Base-by-base conservation (phyloP, 768 basidiomycete genomes). In the Suillus subluteus region DNA sequence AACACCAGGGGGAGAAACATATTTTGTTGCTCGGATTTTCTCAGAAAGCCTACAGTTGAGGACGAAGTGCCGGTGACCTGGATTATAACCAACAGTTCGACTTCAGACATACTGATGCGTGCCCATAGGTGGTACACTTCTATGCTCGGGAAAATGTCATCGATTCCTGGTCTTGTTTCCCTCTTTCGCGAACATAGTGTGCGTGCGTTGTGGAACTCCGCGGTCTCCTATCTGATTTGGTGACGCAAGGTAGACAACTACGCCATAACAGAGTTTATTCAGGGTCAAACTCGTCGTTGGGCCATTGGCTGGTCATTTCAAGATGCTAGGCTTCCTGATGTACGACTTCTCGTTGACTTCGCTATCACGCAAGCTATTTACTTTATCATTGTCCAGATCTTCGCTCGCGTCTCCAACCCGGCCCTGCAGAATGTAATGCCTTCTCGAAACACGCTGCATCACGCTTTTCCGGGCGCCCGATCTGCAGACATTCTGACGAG, bases 211-310 rank as follows among this genome's bases (percentile, higher is more conserved):
- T 26, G 16, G 62, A 43, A 52, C 46, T 35, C 37, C 56, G 58
- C 13, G 12, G 37, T 65, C 23, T 8, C 32, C 41, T 38, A 16
- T 6, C 26, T 38, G 43, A 26, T n/a, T 56, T 70, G 30, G 70
- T 40, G 9, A 26, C 54, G 48, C 4, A 65, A 98, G 95, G 86
- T 98, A 55, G 81, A 86, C 40, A 98, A 98, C 76, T 99, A 97
- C 75, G 91, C 88, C 0, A 81, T 98, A 55, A 89, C 89, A 0
- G 90, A 94, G 70, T 91, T 97, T 56, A 80, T 90, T 3, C 95
- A 95, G 77, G 94, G 96, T 0, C 87, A 90, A 65, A 98, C 97
- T 0, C 84, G 91, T 2, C 86, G 98, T 21, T 99, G 96, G 95
- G 93, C 90, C 0, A 77, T 99, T 2, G 94, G 86, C 0, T 99